These are phyloP conservation scores for Colletotrichum sp. DNA, from an alignment of 2,329 filamentous ascomycete genomes.

Conservation along the genomic window DNA sequence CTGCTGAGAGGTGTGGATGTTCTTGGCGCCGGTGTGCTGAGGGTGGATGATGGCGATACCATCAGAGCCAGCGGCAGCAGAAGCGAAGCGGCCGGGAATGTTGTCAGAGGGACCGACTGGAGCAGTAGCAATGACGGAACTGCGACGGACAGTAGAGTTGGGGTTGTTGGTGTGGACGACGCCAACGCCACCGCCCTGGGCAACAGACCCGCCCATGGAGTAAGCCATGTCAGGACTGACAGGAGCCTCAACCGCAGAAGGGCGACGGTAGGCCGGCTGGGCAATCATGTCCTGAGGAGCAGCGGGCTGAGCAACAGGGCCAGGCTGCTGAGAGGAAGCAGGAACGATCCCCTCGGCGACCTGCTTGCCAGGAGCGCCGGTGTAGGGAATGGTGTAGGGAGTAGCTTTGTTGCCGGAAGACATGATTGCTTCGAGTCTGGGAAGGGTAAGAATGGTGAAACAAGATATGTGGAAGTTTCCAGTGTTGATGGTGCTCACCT, in stretches of 20 bases:
- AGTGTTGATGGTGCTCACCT: not conserved
- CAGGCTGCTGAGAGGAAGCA: not conserved
- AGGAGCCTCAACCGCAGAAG: not conserved
- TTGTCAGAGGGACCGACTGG: not conserved
- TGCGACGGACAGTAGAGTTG: not conserved
- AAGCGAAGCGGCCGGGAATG: conserved; percentile 1
- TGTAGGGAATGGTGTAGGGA: conserved; percentile 32
- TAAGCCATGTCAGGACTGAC: not conserved
- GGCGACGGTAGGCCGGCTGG: not conserved
- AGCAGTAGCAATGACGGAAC: not conserved
- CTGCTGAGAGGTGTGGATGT: not conserved
- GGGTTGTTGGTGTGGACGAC: not conserved
- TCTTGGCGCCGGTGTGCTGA: not conserved
- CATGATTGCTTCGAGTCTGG: not conserved
- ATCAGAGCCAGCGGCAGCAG: not conserved
- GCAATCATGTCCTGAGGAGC: not conserved
- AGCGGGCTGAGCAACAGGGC: not conserved
- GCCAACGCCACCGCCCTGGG: not conserved
- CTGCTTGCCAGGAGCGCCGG: conserved; percentile 25
- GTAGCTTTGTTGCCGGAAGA: conserved; percentile 21
- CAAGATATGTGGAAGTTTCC: not conserved
- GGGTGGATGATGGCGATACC: not conserved
- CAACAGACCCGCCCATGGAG: not conserved
- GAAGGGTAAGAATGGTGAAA: not conserved
- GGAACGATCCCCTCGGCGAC: conserved; percentile 18